These are phyloP conservation scores for Ophiostoma tasmaniense DNA, from an alignment of 2,329 filamentous ascomycete genomes.

Conservation along the genomic window DNA sequence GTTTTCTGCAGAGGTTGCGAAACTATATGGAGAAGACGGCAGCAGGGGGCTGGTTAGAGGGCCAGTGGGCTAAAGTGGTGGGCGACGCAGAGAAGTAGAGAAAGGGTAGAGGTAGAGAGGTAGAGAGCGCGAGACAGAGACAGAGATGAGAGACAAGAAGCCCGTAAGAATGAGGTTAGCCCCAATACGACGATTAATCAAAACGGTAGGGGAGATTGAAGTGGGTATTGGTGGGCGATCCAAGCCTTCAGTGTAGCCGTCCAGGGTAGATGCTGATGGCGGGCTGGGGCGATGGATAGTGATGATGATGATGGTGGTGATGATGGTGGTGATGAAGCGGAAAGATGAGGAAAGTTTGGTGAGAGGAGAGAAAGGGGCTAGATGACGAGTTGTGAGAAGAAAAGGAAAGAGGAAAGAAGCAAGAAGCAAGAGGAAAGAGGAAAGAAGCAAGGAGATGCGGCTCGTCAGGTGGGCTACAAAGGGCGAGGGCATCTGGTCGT, in stretches of 20 bases:
- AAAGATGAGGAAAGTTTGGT: neutral
- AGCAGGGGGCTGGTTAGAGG: constrained; percentile 1
- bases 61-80: neutral
- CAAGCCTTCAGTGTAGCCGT: neutral
- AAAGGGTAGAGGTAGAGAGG: neutral
- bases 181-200: neutral
- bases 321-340: neutral
- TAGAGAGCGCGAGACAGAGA: neutral
- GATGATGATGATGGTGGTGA: neutral
- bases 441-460: neutral
- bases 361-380: neutral
- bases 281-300: neutral
- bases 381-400: neutral
- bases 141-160: neutral
- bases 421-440: constrained; percentile 7
- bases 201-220: neutral
- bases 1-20: neutral
- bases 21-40: constrained; percentile 3
- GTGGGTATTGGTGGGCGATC: neutral
- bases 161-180: constrained; percentile 2
- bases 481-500: constrained; percentile 1
- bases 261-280: neutral
- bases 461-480: neutral
- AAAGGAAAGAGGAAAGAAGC: constrained; percentile 7
- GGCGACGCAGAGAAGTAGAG: neutral